phyloP scores from a whole-genome alignment of 2,329 filamentous ascomycete species.

The Fusarium haematococcum region DNA sequence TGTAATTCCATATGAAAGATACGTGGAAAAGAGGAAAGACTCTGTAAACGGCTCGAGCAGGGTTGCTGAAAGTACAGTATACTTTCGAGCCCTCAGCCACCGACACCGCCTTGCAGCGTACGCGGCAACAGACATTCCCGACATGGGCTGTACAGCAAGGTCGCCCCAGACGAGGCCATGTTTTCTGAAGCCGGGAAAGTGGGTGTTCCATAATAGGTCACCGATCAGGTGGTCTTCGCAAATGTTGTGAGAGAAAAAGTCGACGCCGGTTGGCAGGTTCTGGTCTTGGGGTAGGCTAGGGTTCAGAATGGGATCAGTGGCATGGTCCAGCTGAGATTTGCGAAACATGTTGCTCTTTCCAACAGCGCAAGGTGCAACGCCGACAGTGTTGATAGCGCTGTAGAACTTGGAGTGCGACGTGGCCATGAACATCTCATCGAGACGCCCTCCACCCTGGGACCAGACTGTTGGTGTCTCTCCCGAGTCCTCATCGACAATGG shows the following conservation, averaged over 20 bases:
- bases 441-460: slow-evolving; percentile 76
- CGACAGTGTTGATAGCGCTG: slow-evolving; percentile 93
- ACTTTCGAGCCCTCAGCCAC: slow-evolving; percentile 95
- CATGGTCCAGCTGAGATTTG: slow-evolving; percentile 84
- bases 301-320: slow-evolving; percentile 66
- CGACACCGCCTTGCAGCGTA: slow-evolving; percentile 86
- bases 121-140: slow-evolving; percentile 79
- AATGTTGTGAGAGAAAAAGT: slow-evolving; percentile 95
- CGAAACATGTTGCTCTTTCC: slow-evolving; percentile 99
- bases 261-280: slow-evolving; percentile 74
- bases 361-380: slow-evolving; percentile 90
- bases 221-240: slow-evolving; percentile 98
- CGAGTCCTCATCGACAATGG: slow-evolving; percentile 25
- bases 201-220: slow-evolving; percentile 86
- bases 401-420: slow-evolving; percentile 98
- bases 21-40: slow-evolving; percentile 83
- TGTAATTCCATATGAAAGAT: slow-evolving; percentile 83
- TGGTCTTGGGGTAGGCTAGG: slow-evolving; percentile 55
- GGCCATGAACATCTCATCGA: slow-evolving; percentile 96
- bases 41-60: slow-evolving; percentile 94
- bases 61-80: slow-evolving; percentile 89
- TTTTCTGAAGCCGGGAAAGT: slow-evolving; percentile 74
- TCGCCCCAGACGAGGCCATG: slow-evolving; percentile 89
- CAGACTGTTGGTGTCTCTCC: slow-evolving; percentile 46
- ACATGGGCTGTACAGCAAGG: slow-evolving; percentile 89